Evolutionary conservation across 305 asterid species (phyloP), one percentile per base, ranked within the genome.

Genomic region (Fraxinus greggii): DNA sequence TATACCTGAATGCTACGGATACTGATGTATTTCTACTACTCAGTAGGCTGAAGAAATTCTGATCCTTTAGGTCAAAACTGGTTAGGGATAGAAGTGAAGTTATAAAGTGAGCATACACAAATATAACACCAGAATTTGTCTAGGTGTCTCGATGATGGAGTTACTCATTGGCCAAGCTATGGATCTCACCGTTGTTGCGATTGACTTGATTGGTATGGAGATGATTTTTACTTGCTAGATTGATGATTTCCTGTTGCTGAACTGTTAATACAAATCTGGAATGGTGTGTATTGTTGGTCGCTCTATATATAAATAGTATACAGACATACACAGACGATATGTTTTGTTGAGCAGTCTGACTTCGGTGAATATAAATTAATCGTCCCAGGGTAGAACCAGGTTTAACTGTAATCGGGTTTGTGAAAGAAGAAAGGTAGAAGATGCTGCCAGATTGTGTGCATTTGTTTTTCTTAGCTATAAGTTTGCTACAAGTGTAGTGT

Each of bases 261-360:
- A 90, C 88, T 93, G 95, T 93, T 87, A 91, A 93, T 93, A 87
- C 91, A 81, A 80, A 86, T 87, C 86, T 83, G 85, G 83, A 81
- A 83, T 84, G 85, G 90, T 85, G 87, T 91, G 90, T 86, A 74
- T 88, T 84, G 59, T 83, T 86, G 81, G 4, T 4, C 61, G 21
- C 5, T 48, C 61, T 48, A 29, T 26, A 69, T 12, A 4, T 29
- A 29, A 15, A 15, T 0, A 15, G n/a, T n/a, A n/a, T n/a, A n/a
- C n/a, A 67, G 9, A 9, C 74, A 28, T 6, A 28, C 21, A 28
- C 74, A 28, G 4, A 1, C n/a, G 72, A 5, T 67, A 76, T 85
- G 80, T 84, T 81, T 88, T 83, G 78, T 81, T 42, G 54, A 83
- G 86, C 75, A 76, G 86, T 72, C 79, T 69, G 75, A 89, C 15